Percentiles rank a stretch among this genome's conserved stretches.
Evolutionary conservation across 306 rosid genomes (phyloP).

Genomic region (Nissolia schottii): DNA sequence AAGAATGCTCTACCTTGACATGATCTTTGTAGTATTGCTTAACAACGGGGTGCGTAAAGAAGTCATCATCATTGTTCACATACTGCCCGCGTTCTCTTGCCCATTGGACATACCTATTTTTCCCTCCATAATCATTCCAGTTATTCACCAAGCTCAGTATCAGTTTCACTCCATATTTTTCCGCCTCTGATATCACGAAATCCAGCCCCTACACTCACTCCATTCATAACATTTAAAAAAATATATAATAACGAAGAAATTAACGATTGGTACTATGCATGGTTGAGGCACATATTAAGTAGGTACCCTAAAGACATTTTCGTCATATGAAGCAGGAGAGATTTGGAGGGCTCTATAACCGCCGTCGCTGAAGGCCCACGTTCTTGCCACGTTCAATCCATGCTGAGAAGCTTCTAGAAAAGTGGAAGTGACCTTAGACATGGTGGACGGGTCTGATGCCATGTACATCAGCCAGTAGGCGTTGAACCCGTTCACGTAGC

Average conservation of each 20-base stretch:
- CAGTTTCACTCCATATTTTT: slow-evolving; percentile 9
- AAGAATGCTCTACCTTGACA: slow-evolving; percentile 14
- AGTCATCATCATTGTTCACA: slow-evolving; percentile 22
- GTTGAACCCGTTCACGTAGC: slow-evolving; percentile 51
- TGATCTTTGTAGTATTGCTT: slow-evolving; percentile 30
- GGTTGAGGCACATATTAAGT: too few relatives aligned
- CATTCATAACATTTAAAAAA: neutral
- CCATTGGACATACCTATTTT: slow-evolving; percentile 25
- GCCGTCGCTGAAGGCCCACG: slow-evolving; percentile 39
- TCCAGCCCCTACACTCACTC: slow-evolving; percentile 19
- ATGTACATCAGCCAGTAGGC: slow-evolving; percentile 49
- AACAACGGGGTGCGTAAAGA: slow-evolving; percentile 15
- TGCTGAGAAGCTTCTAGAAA: slow-evolving; percentile 30
- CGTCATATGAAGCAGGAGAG: slow-evolving; percentile 36
- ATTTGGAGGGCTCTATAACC: slow-evolving; percentile 28
- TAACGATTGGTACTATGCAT: too few relatives aligned
- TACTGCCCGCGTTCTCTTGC: slow-evolving; percentile 22
- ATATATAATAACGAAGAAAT: too few relatives aligned
- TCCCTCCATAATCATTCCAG: slow-evolving; percentile 27
- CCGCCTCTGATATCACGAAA: slow-evolving; percentile 30
- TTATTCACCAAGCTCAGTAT: slow-evolving; percentile 30
- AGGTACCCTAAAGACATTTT: slow-evolving; percentile 26
- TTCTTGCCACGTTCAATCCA: slow-evolving; percentile 38
- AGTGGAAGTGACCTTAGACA: slow-evolving; percentile 32
- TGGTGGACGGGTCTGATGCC: slow-evolving; percentile 45